phyloP scores from a whole-genome alignment of 2,329 filamentous ascomycete genomes.

The Neopestalotiopsis sp. region DNA sequence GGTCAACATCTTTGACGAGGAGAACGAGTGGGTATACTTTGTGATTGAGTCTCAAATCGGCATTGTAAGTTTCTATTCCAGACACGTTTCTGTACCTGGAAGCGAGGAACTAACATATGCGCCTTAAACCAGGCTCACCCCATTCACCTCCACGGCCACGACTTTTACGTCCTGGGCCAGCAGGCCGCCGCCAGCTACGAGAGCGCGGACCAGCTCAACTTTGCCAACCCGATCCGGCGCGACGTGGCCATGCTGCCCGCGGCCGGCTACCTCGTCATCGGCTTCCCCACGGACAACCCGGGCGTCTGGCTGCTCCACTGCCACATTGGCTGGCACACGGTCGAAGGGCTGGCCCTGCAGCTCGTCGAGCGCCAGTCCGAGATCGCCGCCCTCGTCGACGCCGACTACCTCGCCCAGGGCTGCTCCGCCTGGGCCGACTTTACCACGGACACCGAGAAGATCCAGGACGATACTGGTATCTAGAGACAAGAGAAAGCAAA shows the following conservation, averaged over 20 bases:
- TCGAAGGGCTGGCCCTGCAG: slow-evolving; percentile 57
- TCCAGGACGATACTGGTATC: slow-evolving; percentile 41
- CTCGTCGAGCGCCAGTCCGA: slow-evolving; percentile 47
- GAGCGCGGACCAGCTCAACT: slow-evolving; percentile 37
- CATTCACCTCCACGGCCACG: slow-evolving; percentile 51
- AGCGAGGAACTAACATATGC: background rate
- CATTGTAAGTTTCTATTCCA: slow-evolving; percentile 24
- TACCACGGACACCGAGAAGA: slow-evolving; percentile 25
- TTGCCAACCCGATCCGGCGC: slow-evolving; percentile 52
- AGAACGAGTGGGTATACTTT: slow-evolving; percentile 41
- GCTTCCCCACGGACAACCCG: slow-evolving; percentile 58
- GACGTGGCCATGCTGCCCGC: slow-evolving; percentile 54
- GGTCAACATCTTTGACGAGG: slow-evolving; percentile 36
- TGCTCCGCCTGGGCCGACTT: slow-evolving; percentile 38
- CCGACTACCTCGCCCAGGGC: slow-evolving; percentile 32
- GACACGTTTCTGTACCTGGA: background rate
- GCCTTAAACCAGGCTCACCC: slow-evolving; percentile 34
- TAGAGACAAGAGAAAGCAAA: slow-evolving; percentile 24
- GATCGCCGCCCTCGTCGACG: slow-evolving; percentile 30
- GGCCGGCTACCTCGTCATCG: slow-evolving; percentile 54
- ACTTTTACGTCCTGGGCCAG: slow-evolving; percentile 46
- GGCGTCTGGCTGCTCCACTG: slow-evolving; percentile 51
- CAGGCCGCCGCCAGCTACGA: slow-evolving; percentile 35
- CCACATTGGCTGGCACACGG: slow-evolving; percentile 55
- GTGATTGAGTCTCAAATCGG: slow-evolving; percentile 35